phyloP scores from a whole-genome alignment of 768 basidiomycete species.

The Sarcodon aspratus region DNA sequence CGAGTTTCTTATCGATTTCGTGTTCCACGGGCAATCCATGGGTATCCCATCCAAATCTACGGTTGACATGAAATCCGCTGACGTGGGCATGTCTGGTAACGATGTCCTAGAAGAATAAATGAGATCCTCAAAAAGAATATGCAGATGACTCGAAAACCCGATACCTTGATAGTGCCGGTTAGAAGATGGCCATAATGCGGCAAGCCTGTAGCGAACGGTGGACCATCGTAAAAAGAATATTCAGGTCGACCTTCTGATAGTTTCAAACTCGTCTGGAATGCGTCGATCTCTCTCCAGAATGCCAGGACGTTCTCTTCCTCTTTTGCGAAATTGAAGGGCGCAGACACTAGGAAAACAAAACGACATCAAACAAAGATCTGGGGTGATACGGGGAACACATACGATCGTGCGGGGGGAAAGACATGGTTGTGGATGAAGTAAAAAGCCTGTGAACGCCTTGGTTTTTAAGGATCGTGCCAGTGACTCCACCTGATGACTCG shows the following conservation, averaged over 20 bases:
- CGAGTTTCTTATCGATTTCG: slow-evolving; percentile 95
- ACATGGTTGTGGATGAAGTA: slow-evolving; percentile 7
- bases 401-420: slow-evolving; percentile 18
- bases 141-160: slow-evolving; percentile 7
- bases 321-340: slow-evolving; percentile 71
- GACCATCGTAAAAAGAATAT: slow-evolving; percentile 94
- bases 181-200: slow-evolving; percentile 95
- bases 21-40: slow-evolving; percentile 98
- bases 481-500: too few relatives aligned
- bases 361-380: slow-evolving; percentile 3
- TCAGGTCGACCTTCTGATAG: slow-evolving; percentile 85
- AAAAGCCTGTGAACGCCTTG: neutral
- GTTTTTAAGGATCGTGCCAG: too few relatives aligned
- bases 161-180: slow-evolving; percentile 86
- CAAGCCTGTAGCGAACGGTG: slow-evolving; percentile 93
- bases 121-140: neutral
- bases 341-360: slow-evolving; percentile 41
- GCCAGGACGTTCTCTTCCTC: slow-evolving; percentile 85
- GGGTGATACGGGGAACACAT: slow-evolving; percentile 2
- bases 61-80: slow-evolving; percentile 83
- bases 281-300: slow-evolving; percentile 96
- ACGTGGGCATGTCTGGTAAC: slow-evolving; percentile 94
- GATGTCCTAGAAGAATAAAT: slow-evolving; percentile 60
- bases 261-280: slow-evolving; percentile 89
- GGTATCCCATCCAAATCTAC: slow-evolving; percentile 98